Conservation (phyloP, 805 yeast species). For the Starmerella roubikii region DNA sequence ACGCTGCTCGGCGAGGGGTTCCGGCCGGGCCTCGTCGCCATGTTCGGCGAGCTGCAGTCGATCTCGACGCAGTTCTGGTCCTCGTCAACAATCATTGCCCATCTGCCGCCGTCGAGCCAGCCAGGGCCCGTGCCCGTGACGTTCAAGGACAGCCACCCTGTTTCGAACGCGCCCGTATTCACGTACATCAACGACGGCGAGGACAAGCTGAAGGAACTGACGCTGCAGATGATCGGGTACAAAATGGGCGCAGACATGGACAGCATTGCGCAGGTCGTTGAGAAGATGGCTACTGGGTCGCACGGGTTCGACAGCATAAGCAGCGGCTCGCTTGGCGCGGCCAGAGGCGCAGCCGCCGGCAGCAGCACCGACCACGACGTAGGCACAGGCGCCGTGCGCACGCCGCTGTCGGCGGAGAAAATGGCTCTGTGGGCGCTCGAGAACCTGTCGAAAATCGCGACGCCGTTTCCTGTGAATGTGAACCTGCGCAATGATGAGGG, state of each 20-base stretch:
- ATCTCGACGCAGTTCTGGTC: constrained; percentile 90
- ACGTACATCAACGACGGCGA: constrained; percentile 94
- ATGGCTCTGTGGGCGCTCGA: constrained; percentile 21
- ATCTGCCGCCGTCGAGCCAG: constrained; percentile 76
- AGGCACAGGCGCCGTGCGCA: constrained; percentile 3
- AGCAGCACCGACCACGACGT: neutral
- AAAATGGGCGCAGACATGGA: constrained; percentile 94
- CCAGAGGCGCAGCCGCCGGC: neutral
- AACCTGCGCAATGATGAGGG: constrained; percentile 72
- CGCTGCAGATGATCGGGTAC: constrained; percentile 88
- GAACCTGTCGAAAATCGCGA: constrained; percentile 23
- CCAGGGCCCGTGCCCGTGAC: constrained; percentile 89
- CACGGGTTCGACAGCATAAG: neutral
- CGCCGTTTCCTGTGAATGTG: constrained; percentile 45
- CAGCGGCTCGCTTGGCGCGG: no score
- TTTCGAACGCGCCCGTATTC: constrained; percentile 34
- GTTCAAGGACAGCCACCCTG: constrained; percentile 38
- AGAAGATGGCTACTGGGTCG: constrained; percentile 47
- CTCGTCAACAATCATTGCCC: constrained; percentile 82
- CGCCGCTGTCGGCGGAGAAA: constrained; percentile 17
- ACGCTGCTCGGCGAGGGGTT: constrained; percentile 81
- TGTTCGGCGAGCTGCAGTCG: constrained; percentile 51
- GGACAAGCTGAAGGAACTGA: constrained; percentile 84
- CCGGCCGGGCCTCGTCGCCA: constrained; percentile 66
- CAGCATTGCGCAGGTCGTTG: constrained; percentile 88